Evolutionary conservation across 768 basidiomycete genomes (phyloP), one percentile per base, ranked within the genome.

Genomic region (Pulveroboletus sp.): DNA sequence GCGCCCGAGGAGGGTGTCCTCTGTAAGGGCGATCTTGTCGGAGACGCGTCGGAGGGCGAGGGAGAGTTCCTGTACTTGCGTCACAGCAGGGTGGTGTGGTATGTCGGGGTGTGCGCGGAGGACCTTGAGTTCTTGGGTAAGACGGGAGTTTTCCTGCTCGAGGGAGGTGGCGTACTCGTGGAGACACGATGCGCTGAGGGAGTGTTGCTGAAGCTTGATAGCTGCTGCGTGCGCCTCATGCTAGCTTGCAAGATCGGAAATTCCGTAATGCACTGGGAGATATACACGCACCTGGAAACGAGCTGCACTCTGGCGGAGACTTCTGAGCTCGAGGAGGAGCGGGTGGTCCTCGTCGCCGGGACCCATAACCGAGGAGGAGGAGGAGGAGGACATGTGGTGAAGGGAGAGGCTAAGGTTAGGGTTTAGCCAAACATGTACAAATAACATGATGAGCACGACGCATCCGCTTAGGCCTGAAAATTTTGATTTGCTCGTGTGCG

Each of bases 171-270:
- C 56, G 30, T 59, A 56, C 8, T 61, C 55, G 43, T 57, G 50
- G 4, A 57, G 40, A 36, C 48, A 53, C 2, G 79, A 67, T 8
- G 76, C 61, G 9, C 85, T 77, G 18, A 86, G 68, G 8, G 82
- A 74, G 47, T 81, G 77, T 37, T 77, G 72, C 54, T 87, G 86
- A 3, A 89, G 75, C 58, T 81, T 86, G 37, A 86, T 67, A 4
- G 84, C 76, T n/a, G 81, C 73, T 30, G 70, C 60, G 58, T 86
- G 80, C 5, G 84, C 79, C 69, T 89, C 86, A 66, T 87, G 81
- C 87, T 89, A 21, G 24, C 2, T 24, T 18, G 41, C 9, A 8
- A 27, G 4, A 15, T 49, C 11, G 24, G 31, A 21, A 6, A 21
- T 36, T 44, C 8, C 13, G 40, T 17, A 4, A 9, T 2, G 24